Evolutionary conservation across 176 grass and related monocot species (phyloP).

Genomic region (Typha latifolia): DNA sequence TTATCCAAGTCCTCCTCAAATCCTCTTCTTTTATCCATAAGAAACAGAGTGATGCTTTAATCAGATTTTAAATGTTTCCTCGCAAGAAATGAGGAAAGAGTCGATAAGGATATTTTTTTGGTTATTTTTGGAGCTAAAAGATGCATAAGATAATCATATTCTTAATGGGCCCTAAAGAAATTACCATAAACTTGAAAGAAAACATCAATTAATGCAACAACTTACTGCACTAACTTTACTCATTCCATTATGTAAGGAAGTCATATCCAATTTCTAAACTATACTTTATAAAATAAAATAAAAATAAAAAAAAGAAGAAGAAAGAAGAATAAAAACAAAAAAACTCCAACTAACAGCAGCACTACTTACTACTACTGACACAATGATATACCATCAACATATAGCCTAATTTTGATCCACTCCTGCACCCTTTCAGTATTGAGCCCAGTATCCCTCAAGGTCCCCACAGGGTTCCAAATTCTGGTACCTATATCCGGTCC

Average conservation of each 20-base stretch:
- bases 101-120: too few relatives aligned
- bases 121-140: too few relatives aligned
- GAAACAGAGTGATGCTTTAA: too few relatives aligned
- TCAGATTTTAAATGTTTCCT: too few relatives aligned
- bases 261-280: not conserved
- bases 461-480: slow-evolving; percentile 45
- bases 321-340: not conserved
- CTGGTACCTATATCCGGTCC: slow-evolving; percentile 30
- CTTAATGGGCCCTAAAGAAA: too few relatives aligned
- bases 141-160: too few relatives aligned
- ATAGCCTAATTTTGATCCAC: not conserved
- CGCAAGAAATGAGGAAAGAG: too few relatives aligned
- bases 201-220: too few relatives aligned
- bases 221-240: not conserved
- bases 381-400: not conserved
- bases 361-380: not conserved
- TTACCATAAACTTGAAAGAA: too few relatives aligned
- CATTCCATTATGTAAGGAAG: not conserved
- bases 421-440: not conserved
- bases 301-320: not conserved
- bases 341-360: not conserved
- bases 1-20: too few relatives aligned
- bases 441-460: slow-evolving; percentile 65
- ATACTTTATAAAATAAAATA: not conserved
- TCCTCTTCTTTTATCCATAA: too few relatives aligned